phyloP scores from a whole-genome alignment of 75 land plant genomes.

The Isoetes taiwanensis region DNA sequence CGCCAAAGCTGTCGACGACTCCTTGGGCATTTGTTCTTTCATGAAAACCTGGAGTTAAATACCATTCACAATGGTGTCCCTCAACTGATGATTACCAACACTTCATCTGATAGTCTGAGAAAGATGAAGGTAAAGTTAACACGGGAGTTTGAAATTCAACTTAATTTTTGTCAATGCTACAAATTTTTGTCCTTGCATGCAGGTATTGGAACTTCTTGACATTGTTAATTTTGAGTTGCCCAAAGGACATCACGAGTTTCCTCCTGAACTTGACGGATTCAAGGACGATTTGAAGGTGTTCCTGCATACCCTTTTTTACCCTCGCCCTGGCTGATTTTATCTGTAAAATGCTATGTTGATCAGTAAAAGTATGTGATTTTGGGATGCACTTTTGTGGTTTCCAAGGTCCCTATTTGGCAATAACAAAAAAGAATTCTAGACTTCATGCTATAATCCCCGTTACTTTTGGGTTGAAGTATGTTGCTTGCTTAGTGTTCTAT shows the following conservation, averaged over 20 bases:
- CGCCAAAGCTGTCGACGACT: conserved; percentile 51
- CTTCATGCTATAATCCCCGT: neutral
- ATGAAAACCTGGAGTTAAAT: conserved; percentile 20
- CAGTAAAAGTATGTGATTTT: neutral
- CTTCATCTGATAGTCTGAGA: conserved; percentile 10
- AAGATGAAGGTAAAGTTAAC: conserved; percentile 29
- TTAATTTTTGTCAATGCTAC: neutral
- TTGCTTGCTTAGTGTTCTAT: neutral
- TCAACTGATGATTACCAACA: neutral
- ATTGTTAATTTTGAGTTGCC: conserved; percentile 65
- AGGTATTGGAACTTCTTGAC: conserved; percentile 86
- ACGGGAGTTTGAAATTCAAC: conserved; percentile 6
- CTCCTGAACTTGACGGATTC: conserved; percentile 33
- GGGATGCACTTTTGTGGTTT: neutral
- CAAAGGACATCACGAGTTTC: conserved; percentile 38
- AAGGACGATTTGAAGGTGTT: conserved; percentile 56
- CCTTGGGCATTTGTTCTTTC: conserved; percentile 45
- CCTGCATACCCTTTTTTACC: no score
- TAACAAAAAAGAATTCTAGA: no score
- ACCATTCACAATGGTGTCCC: neutral
- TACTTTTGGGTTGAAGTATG: neutral
- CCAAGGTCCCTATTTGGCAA: no score
- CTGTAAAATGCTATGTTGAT: neutral
- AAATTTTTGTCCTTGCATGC: neutral
- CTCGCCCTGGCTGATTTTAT: no score